Evolutionary conservation across 352 stramenopile genomes (phyloP).

Genomic region (Plasmopara viticola): DNA sequence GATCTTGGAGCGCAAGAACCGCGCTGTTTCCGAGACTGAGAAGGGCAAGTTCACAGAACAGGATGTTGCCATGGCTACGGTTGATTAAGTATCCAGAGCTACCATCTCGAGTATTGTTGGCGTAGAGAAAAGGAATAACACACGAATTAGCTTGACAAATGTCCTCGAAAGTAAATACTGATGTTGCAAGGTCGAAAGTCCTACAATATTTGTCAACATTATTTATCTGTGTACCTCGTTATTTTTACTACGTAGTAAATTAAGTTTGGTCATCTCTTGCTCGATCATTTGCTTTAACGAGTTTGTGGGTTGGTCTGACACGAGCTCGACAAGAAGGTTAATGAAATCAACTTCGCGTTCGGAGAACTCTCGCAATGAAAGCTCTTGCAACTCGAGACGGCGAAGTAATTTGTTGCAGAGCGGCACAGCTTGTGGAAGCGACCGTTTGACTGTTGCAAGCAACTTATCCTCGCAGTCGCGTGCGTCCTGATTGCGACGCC

Average conservation of each 20-base stretch:
- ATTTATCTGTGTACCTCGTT: no score
- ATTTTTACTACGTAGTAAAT: neutral
- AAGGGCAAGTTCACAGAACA: conserved; percentile 90
- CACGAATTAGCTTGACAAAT: conserved; percentile 19
- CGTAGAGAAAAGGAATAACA: conserved; percentile 38
- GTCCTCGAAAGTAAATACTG: conserved; percentile 2
- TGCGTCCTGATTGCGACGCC: conserved; percentile 35
- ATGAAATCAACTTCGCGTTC: conserved; percentile 79
- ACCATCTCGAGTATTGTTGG: conserved; percentile 32
- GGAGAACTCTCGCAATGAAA: conserved; percentile 63
- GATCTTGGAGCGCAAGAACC: conserved; percentile 98
- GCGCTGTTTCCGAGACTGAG: conserved; percentile 59
- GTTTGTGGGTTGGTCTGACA: conserved; percentile 58
- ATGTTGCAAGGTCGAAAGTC: conserved; percentile 23
- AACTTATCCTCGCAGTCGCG: conserved; percentile 54
- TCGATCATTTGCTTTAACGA: conserved; percentile 69
- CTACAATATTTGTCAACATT: conserved; percentile 19
- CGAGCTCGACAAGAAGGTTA: conserved; percentile 68
- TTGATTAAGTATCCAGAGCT: conserved; percentile 67
- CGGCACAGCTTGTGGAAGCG: conserved; percentile 58
- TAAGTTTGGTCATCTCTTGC: conserved; percentile 57
- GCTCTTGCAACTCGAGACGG: conserved; percentile 64
- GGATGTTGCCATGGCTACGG: conserved; percentile 82
- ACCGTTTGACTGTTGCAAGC: conserved; percentile 47
- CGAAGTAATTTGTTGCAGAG: conserved; percentile 63